Evolutionary conservation across 2,329 filamentous ascomycete genomes (phyloP).

Genomic region (Achaetomium macrosporum): DNA sequence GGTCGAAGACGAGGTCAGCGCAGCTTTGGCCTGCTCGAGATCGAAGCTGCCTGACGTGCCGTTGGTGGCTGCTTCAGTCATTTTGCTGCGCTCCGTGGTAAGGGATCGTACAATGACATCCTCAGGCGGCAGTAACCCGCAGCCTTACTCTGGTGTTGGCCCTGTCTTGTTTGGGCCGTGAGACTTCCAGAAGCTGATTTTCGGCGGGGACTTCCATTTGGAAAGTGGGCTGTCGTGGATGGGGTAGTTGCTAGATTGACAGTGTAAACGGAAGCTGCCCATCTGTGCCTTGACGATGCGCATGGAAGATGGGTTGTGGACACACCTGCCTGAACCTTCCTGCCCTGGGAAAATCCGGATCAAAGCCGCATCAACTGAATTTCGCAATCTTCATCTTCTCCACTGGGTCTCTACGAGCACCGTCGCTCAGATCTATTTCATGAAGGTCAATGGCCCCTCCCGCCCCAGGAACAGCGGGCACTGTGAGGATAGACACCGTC

Average conservation of each 20-base stretch:
- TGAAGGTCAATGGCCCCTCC: too few relatives aligned
- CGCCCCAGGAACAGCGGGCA: neutral
- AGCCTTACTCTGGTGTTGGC: slow-evolving; percentile 9
- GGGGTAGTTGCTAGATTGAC: neutral
- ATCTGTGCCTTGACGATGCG: too few relatives aligned
- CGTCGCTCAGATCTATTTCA: too few relatives aligned
- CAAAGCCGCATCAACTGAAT: too few relatives aligned
- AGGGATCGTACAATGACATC: slow-evolving; percentile 32
- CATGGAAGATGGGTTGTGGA: too few relatives aligned
- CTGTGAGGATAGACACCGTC: slow-evolving; percentile 7
- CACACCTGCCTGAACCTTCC: too few relatives aligned
- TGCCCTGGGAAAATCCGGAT: too few relatives aligned
- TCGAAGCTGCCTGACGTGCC: slow-evolving; percentile 41
- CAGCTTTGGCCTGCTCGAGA: slow-evolving; percentile 42
- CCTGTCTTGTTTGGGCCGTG: slow-evolving; percentile 13
- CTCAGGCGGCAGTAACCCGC: slow-evolving; percentile 23
- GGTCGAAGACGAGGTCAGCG: slow-evolving; percentile 59
- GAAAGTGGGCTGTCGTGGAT: slow-evolving; percentile 18
- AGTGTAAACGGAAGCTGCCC: neutral
- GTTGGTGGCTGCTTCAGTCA: slow-evolving; percentile 45
- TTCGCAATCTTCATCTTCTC: too few relatives aligned
- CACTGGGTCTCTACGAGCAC: too few relatives aligned
- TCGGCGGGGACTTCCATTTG: slow-evolving; percentile 25
- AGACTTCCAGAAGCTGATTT: slow-evolving; percentile 15
- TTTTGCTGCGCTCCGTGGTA: slow-evolving; percentile 34